Percentiles rank a stretch among this genome's conserved stretches.
These are phyloP conservation scores for Paecilomyces formosus DNA, from an alignment of 2,329 filamentous ascomycete genomes.

Conservation along the genomic window DNA sequence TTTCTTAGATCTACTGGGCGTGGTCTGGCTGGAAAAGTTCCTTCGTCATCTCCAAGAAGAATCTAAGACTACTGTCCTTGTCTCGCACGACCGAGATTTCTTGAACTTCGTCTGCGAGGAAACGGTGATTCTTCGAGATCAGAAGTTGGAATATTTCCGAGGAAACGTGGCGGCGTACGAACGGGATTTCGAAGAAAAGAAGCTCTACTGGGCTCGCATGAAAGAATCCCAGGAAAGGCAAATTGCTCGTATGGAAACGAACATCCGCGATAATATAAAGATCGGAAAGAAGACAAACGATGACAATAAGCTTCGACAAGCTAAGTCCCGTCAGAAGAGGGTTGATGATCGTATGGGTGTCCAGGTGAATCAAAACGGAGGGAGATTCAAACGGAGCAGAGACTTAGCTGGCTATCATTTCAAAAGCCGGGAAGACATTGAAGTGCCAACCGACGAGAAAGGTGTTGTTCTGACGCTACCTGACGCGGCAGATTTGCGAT, in stretches of 20 bases:
- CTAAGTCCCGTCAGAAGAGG: slow-evolving; percentile 76
- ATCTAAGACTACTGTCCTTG: slow-evolving; percentile 58
- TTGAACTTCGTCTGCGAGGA: slow-evolving; percentile 68
- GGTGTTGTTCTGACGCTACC: slow-evolving; percentile 53
- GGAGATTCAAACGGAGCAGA: slow-evolving; percentile 72
- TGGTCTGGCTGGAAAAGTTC: slow-evolving; percentile 76
- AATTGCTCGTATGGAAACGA: slow-evolving; percentile 71
- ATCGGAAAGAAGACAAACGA: slow-evolving; percentile 71
- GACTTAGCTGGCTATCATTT: slow-evolving; percentile 59
- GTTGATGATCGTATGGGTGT: slow-evolving; percentile 74
- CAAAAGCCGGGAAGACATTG: slow-evolving; percentile 58
- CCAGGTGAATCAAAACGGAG: slow-evolving; percentile 63
- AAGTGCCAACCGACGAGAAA: slow-evolving; percentile 57
- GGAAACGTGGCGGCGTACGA: slow-evolving; percentile 70
- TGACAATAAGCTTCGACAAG: slow-evolving; percentile 78
- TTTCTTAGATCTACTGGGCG: slow-evolving; percentile 73
- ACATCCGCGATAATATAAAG: slow-evolving; percentile 66
- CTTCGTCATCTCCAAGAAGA: slow-evolving; percentile 51
- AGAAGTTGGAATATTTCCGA: slow-evolving; percentile 64
- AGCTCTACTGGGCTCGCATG: slow-evolving; percentile 63
- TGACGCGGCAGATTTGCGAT: slow-evolving; percentile 61
- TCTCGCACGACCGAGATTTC: slow-evolving; percentile 81
- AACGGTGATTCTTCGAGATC: slow-evolving; percentile 66
- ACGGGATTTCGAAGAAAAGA: slow-evolving; percentile 55
- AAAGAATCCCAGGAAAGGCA: slow-evolving; percentile 77